A percentile compares a stretch with the other conserved stretches of the same genome.
phyloP scores from a whole-genome alignment of 441 rosid species.

The Pelargonium myrrhifolium region DNA sequence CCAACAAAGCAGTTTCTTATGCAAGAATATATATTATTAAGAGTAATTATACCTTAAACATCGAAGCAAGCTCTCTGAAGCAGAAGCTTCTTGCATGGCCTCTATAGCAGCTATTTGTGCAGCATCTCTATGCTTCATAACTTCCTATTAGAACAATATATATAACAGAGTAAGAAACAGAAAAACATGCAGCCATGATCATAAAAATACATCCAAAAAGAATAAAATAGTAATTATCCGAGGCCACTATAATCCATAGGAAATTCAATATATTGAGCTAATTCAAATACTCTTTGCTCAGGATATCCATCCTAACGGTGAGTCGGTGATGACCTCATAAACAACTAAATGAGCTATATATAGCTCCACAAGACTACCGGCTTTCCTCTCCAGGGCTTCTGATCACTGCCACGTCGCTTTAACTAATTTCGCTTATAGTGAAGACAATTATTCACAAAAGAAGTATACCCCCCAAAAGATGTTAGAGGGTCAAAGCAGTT shows the following conservation, averaged over 20 bases:
- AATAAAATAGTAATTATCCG: not conserved
- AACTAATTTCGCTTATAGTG: no score
- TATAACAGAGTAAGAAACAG: not conserved
- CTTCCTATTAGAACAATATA: constrained; percentile 43
- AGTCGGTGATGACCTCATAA: no score
- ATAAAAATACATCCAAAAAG: not conserved
- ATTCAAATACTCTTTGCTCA: no score
- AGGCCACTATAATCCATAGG: not conserved
- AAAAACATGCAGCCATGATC: not conserved
- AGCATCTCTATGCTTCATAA: constrained; percentile 79
- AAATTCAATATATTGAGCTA: no score
- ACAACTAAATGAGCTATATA: not conserved
- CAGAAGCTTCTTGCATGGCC: constrained; percentile 92
- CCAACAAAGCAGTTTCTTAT: no score
- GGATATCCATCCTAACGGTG: no score
- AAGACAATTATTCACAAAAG: no score
- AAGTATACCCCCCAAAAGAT: no score
- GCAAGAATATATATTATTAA: no score
- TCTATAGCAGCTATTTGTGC: constrained; percentile 84
- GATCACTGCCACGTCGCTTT: no score
- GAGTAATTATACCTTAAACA: constrained; percentile 56
- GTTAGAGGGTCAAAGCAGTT: no score
- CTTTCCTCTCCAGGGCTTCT: no score
- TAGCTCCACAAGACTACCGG: not conserved
- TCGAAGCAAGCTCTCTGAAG: constrained; percentile 77